Evolutionary conservation across 1,139 yeast species (phyloP).

Genomic region (Pneumocystis wakefieldiae): DNA sequence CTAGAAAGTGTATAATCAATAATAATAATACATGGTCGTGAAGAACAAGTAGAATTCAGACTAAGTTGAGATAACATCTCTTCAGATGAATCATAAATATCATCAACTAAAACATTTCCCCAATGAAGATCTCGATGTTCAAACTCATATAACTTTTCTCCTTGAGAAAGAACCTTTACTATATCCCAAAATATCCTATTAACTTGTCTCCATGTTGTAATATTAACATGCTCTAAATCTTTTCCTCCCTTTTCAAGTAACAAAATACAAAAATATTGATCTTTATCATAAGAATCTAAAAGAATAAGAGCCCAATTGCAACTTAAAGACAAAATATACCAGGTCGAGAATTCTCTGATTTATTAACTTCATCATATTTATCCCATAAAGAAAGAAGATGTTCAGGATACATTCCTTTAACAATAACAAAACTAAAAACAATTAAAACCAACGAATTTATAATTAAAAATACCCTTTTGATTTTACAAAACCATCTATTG

Average conservation of each 20-base stretch:
- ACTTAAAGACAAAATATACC: conserved; percentile 3
- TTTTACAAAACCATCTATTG: conserved; percentile 30
- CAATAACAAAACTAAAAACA: conserved; percentile 26
- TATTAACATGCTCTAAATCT: conserved; percentile 31
- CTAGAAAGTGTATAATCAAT: conserved; percentile 46
- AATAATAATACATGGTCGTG: conserved; percentile 30
- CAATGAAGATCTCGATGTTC: conserved; percentile 57
- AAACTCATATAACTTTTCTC: conserved; percentile 37
- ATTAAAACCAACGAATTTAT: background rate
- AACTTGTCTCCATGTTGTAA: conserved; percentile 40
- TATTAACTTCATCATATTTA: conserved; percentile 21
- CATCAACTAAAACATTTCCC: conserved; percentile 37
- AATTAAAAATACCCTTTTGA: conserved; percentile 20
- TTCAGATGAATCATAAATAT: conserved; percentile 3
- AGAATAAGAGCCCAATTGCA: conserved; percentile 12
- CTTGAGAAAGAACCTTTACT: conserved; percentile 33
- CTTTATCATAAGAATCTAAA: conserved; percentile 25
- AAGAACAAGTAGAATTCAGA: conserved; percentile 1
- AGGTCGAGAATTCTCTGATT: conserved; percentile 26
- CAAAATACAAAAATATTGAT: conserved; percentile 33
- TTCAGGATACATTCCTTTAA: conserved; percentile 33
- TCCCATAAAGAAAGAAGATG: conserved; percentile 33
- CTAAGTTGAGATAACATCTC: conserved; percentile 1
- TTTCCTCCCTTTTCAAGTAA: conserved; percentile 36
- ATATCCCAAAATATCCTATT: conserved; percentile 39